Evolutionary conservation across 23 red algal genomes (phyloP).

Genomic region (Agarophyton chilense): DNA sequence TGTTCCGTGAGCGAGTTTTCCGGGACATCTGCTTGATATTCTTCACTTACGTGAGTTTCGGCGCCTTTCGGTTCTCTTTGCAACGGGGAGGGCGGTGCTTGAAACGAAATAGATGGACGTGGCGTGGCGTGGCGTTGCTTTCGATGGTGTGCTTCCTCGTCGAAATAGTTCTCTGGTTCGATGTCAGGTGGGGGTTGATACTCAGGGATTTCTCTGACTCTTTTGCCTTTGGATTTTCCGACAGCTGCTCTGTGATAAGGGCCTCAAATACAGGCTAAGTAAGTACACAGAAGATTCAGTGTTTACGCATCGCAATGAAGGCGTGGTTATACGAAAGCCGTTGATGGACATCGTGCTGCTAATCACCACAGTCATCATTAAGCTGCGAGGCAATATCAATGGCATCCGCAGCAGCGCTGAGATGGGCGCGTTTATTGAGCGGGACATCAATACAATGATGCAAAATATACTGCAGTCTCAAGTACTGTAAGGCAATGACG

Average conservation of each 20-base stretch:
- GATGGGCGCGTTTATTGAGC: background rate
- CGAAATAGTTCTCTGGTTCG: background rate
- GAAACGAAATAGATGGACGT: background rate
- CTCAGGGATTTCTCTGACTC: background rate
- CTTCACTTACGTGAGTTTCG: conserved; percentile 18
- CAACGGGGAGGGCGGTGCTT: background rate
- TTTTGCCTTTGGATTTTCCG: background rate
- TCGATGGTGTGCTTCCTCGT: conserved; percentile 21
- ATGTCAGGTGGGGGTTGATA: background rate
- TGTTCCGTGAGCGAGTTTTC: background rate
- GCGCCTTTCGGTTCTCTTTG: background rate
- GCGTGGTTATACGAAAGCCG: background rate
- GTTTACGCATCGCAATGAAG: conserved; percentile 7
- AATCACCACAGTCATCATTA: conserved; percentile 17
- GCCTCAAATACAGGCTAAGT: background rate
- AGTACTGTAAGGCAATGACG: too few species aligned
- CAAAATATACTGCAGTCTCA: background rate
- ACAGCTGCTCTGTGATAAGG: background rate
- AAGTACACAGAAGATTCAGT: background rate
- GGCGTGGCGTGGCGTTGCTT: conserved; percentile 44
- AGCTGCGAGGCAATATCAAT: conserved; percentile 7
- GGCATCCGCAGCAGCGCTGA: background rate
- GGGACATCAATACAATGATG: background rate
- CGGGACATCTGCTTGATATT: conserved; percentile 66
- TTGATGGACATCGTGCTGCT: background rate